These are phyloP conservation scores for Xylariaceae sp. DNA, from an alignment of 2,329 filamentous ascomycete genomes.

Conservation along the genomic window DNA sequence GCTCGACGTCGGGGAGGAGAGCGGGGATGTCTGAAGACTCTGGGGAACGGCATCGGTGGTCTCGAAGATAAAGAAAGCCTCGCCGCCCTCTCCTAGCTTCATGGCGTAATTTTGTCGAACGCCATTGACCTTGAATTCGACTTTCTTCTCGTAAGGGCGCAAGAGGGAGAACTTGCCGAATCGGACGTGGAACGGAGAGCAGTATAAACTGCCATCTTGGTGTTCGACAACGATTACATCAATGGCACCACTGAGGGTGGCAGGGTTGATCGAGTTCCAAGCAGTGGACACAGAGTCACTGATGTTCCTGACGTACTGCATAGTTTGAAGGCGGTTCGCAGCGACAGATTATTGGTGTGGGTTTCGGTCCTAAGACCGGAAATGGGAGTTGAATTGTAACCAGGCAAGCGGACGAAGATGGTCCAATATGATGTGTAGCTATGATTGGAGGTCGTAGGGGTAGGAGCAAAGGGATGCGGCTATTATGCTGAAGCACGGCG, in stretches of 20 bases:
- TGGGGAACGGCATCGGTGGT: conserved; percentile 89
- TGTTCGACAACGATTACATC: conserved; percentile 98
- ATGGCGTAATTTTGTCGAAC: conserved; percentile 90
- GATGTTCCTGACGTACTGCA: conserved; percentile 97
- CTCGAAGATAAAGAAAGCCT: conserved; percentile 98
- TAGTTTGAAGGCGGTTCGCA: conserved; percentile 38
- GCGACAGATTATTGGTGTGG: neutral
- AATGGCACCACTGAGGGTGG: conserved; percentile 94
- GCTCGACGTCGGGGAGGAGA: conserved; percentile 85
- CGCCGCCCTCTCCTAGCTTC: conserved; percentile 96
- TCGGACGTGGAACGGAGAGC: conserved; percentile 96
- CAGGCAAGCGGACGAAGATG: neutral
- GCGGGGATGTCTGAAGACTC: conserved; percentile 87
- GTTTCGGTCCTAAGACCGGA: neutral
- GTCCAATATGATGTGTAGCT: neutral
- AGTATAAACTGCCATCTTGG: conserved; percentile 82
- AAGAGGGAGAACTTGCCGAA: conserved; percentile 98
- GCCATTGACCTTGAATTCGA: conserved; percentile 95
- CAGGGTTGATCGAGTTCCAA: conserved; percentile 99
- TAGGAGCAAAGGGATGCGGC: too few species aligned
- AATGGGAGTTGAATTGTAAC: neutral
- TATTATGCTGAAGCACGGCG: too few species aligned
- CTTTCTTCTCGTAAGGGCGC: conserved; percentile 96
- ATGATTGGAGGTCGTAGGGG: neutral
- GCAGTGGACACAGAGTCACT: conserved; percentile 95